Percentiles rank a stretch among this genome's conserved stretches.
These are phyloP conservation scores for Curvularia eragrostidis DNA, from an alignment of 2,329 filamentous ascomycete species.

Conservation along the genomic window DNA sequence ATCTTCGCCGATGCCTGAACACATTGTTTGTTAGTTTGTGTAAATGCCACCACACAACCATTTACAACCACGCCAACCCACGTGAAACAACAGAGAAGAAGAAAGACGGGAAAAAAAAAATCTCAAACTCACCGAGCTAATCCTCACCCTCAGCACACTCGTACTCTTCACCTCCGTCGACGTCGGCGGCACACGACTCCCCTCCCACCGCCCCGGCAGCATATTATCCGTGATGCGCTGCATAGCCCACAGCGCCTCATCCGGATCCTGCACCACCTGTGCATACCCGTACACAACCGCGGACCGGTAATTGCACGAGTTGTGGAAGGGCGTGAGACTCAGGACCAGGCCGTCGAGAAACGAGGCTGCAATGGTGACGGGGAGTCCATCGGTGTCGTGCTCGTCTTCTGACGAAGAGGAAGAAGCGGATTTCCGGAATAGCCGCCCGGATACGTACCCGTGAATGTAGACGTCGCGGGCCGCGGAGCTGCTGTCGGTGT, in stretches of 20 bases:
- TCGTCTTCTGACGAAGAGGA: neutral
- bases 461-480: constrained; percentile 44
- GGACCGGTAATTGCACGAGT: constrained; percentile 47
- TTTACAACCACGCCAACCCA: too few species aligned
- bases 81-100: neutral
- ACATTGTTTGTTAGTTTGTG: neutral
- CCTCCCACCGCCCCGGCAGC: constrained; percentile 42
- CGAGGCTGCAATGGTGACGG: constrained; percentile 11
- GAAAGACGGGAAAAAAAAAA: neutral
- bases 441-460: constrained; percentile 58
- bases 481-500: constrained; percentile 57
- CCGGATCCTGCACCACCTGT: constrained; percentile 26
- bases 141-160: constrained; percentile 35
- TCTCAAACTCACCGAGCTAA: constrained; percentile 31
- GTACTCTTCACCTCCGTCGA: constrained; percentile 40
- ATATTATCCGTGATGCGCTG: constrained; percentile 43
- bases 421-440: constrained; percentile 57
- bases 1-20: constrained; percentile 36
- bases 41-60: neutral
- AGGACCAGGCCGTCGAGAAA: constrained; percentile 46
- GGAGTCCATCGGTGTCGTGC: neutral
- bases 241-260: constrained; percentile 42
- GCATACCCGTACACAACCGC: constrained; percentile 43
- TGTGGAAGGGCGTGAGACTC: constrained; percentile 45
- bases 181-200: constrained; percentile 38